A percentile compares a stretch with the other conserved stretches of the same genome.
These are phyloP conservation scores for Backusella westeae DNA, from an alignment of 192 early-diverging fungal genomes.

Conservation along the genomic window DNA sequence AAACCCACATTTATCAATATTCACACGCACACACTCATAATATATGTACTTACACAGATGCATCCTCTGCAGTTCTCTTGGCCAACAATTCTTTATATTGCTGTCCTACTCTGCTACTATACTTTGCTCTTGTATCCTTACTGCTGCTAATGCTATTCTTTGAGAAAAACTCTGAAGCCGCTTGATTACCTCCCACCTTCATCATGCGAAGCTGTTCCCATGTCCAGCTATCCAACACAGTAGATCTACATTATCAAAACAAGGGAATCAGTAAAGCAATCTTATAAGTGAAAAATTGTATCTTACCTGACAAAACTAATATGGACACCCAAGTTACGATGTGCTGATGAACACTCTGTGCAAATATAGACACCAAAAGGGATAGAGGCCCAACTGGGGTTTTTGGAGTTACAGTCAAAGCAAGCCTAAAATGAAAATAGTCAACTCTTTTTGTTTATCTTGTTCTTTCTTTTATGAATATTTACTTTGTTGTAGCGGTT, in stretches of 20 bases:
- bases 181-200: constrained; percentile 90
- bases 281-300: background rate
- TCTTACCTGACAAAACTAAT: constrained; percentile 93
- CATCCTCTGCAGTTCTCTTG: constrained; percentile 73
- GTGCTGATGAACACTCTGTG: constrained; percentile 93
- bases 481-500: constrained; percentile 64
- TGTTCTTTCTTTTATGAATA: too few relatives aligned
- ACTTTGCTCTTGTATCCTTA: constrained; percentile 85
- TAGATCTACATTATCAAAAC: constrained; percentile 56
- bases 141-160: constrained; percentile 58
- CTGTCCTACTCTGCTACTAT: constrained; percentile 68
- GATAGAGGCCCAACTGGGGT: constrained; percentile 92
- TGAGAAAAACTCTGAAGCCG: constrained; percentile 79
- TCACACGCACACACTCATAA: too few relatives aligned
- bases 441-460: background rate
- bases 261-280: background rate
- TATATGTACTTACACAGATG: constrained; percentile 19
- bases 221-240: constrained; percentile 86
- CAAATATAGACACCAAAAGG: constrained; percentile 95
- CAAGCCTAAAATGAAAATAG: constrained; percentile 41
- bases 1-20: background rate
- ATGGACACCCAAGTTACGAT: constrained; percentile 96
- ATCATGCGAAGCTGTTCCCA: constrained; percentile 90
- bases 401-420: constrained; percentile 94
- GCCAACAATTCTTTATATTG: constrained; percentile 83